phyloP scores from a whole-genome alignment of 495 filamentous ascomycete species.

The Bathelium albidoporum region DNA sequence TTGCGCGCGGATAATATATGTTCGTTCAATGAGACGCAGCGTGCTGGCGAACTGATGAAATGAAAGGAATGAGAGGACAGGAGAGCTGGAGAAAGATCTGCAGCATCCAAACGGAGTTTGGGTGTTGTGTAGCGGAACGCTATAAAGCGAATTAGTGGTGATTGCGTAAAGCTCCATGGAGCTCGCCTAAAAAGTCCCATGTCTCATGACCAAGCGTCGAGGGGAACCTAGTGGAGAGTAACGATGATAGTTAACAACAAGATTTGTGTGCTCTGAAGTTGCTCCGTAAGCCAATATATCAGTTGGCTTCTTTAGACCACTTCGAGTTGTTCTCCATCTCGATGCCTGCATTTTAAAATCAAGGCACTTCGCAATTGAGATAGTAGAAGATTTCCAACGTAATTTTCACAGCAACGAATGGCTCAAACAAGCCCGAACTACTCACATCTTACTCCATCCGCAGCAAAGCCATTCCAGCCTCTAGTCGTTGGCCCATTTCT shows the following conservation, averaged over 20 bases:
- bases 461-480: constrained; percentile 80
- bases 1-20: constrained; percentile 43
- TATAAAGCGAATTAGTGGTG: constrained; percentile 1
- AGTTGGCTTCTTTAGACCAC: too few relatives aligned
- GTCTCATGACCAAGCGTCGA: too few relatives aligned
- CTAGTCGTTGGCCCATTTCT: constrained; percentile 66
- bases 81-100: constrained; percentile 45
- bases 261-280: too few relatives aligned
- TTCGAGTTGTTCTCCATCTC: too few relatives aligned
- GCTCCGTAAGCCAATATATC: too few relatives aligned
- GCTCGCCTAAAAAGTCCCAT: too few relatives aligned
- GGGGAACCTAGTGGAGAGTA: too few relatives aligned
- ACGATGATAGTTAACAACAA: too few relatives aligned
- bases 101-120: constrained; percentile 64
- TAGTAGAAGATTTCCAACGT: not conserved
- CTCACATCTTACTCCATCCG: constrained; percentile 46
- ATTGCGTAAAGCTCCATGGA: not conserved
- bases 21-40: constrained; percentile 65
- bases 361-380: too few relatives aligned
- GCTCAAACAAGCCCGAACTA: not conserved
- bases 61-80: constrained; percentile 70
- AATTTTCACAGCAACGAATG: not conserved
- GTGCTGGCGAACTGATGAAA: constrained; percentile 68
- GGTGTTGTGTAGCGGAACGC: constrained; percentile 83
- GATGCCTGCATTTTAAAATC: too few relatives aligned